A percentile compares a stretch with the other conserved stretches of the same genome.
These are phyloP conservation scores for Camelina neglecta DNA, from an alignment of 345 rosid genomes.

Conservation along the genomic window DNA sequence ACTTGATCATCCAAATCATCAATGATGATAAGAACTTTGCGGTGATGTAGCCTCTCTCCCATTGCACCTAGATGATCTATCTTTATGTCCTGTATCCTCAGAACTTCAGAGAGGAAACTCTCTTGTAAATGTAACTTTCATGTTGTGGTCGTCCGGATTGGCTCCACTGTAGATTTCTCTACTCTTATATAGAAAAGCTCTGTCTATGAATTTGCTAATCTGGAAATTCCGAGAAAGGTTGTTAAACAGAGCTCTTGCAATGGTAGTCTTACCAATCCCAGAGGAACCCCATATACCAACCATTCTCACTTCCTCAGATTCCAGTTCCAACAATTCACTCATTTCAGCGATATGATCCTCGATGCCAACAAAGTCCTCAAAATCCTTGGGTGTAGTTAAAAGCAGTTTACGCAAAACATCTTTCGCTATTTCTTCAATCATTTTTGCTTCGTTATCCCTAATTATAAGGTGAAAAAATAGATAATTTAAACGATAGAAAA, in stretches of 20 bases:
- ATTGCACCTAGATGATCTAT: background rate
- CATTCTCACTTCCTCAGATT: background rate
- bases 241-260: background rate
- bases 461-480: background rate
- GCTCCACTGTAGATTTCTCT: background rate
- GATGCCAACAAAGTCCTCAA: background rate
- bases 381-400: background rate
- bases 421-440: background rate
- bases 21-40: constrained; percentile 46
- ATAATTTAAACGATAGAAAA: too few relatives aligned
- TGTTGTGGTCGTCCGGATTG: background rate
- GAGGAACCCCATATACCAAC: constrained; percentile 1
- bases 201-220: background rate
- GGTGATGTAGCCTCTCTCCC: background rate
- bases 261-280: constrained; percentile 27
- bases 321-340: background rate
- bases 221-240: background rate
- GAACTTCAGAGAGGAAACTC: background rate
- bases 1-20: constrained; percentile 52
- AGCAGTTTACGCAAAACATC: background rate
- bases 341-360: background rate
- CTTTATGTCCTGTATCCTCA: constrained; percentile 18
- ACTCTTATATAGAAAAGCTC: background rate
- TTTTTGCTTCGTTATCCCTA: background rate
- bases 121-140: background rate